Conservation (phyloP, 2,329 filamentous ascomycete genomes). For the Trichoderma sp. region DNA sequence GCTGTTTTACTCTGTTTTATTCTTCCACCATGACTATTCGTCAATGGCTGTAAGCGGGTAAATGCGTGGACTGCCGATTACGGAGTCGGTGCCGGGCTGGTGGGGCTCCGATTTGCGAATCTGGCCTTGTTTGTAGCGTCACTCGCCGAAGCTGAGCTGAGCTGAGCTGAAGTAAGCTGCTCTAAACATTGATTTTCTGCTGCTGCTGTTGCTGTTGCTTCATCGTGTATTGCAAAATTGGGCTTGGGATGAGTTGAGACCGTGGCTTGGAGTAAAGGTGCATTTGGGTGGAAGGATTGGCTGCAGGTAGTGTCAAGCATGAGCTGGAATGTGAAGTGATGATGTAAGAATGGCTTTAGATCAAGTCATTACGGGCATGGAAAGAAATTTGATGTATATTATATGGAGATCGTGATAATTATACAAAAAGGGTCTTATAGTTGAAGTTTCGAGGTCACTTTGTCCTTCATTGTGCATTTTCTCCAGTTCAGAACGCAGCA, state of each 20-base stretch:
- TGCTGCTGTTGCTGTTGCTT: neutral
- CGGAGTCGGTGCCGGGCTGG: conserved; percentile 6
- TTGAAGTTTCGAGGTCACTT: too few species aligned
- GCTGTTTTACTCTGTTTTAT: neutral
- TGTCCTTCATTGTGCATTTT: too few species aligned
- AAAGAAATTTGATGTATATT: too few species aligned
- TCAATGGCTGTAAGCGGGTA: neutral
- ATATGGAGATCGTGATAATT: too few species aligned
- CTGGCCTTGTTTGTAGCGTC: neutral
- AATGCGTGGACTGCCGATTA: neutral
- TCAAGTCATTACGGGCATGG: too few species aligned
- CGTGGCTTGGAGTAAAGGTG: neutral
- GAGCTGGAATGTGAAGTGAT: neutral
- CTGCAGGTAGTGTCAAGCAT: neutral
- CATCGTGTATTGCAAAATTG: neutral
- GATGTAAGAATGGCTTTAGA: neutral
- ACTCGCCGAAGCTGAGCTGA: neutral
- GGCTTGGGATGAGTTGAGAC: neutral
- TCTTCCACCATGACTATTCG: neutral
- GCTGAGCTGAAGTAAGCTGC: too few species aligned
- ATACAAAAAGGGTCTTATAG: too few species aligned
- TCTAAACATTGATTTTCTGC: too few species aligned
- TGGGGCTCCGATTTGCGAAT: conserved; percentile 2
- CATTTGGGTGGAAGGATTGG: neutral
- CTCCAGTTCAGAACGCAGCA: too few species aligned